Percentiles rank a stretch among this genome's conserved stretches.
phyloP scores from a whole-genome alignment of 2,329 filamentous ascomycete species.

The Lasiodiplodia sp. region DNA sequence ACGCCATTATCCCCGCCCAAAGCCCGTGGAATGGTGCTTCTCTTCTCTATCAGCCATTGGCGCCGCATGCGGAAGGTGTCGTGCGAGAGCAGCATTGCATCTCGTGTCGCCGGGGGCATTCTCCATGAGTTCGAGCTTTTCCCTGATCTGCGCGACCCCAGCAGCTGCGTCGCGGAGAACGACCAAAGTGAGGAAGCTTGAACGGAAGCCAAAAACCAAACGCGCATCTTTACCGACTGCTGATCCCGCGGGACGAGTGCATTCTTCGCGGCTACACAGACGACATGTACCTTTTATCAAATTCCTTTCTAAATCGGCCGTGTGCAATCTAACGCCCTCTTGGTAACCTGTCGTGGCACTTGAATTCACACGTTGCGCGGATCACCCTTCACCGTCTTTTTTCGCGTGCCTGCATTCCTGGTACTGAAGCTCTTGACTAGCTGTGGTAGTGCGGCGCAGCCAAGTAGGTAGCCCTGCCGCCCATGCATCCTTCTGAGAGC shows the following conservation, averaged over 20 bases:
- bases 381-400: slow-evolving; percentile 19
- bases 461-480: background rate
- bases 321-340: slow-evolving; percentile 8
- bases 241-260: background rate
- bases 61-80: slow-evolving; percentile 17
- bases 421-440: background rate
- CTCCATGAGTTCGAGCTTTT: background rate
- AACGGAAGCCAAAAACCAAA: slow-evolving; percentile 25
- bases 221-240: slow-evolving; percentile 19
- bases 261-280: slow-evolving; percentile 7
- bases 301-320: slow-evolving; percentile 15
- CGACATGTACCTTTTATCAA: slow-evolving; percentile 16
- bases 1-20: slow-evolving; percentile 9
- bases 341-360: slow-evolving; percentile 4
- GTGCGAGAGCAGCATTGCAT: slow-evolving; percentile 10
- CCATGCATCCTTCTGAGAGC: background rate
- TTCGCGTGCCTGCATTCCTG: slow-evolving; percentile 3
- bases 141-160: slow-evolving; percentile 21
- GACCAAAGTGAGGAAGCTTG: slow-evolving; percentile 25
- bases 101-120: slow-evolving; percentile 16
- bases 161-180: slow-evolving; percentile 8
- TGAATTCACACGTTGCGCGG: slow-evolving; percentile 11
- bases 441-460: background rate
- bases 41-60: background rate
- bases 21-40: background rate